Base-by-base conservation (phyloP, 2,329 filamentous ascomycete genomes). In the Fusarium domesticum region DNA sequence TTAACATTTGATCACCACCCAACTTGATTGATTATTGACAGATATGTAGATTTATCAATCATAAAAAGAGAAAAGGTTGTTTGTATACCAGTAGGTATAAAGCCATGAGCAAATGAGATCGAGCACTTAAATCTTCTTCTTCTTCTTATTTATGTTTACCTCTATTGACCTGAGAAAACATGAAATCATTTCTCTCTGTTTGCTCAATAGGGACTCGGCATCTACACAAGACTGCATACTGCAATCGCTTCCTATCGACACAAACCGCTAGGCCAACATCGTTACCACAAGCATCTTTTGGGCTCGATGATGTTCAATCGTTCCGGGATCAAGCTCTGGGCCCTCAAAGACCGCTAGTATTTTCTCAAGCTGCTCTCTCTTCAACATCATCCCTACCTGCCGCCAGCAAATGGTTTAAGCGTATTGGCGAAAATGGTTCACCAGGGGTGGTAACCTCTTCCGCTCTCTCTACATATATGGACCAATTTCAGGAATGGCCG, bases 321-420 rank as follows among this genome's bases (percentile, higher is more conserved):
- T 87, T 87, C 58, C 74, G 71, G 18, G 53, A 70, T n/a, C 52
- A 65, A 28, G 81, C 74, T 28, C 82, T 85, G 57, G 50, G 59
- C 2, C 69, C 75, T 1, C 72, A 77, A 36, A 65, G 61, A 15
- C 84, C 84, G 4, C 48, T 60, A 2, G 63, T 73, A 8, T 62
- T 83, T 15, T 66, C 81, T 6, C 72, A 71, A n/a, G 62, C 65
- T 23, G 59, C 61, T 6, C 57, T 61, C 3, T 76, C 76, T 37
- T 50, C 61, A 3, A 44, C 55, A 1, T 18, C 38, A 10, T 33
- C 53, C 18, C 59, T 84, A 1, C 79, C 81, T 1, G 81, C 81
- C 2, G 64, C 73, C 16, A 58, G 57, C 4, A 78, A 76, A 51
- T 87, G 85, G 85, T 87, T 88, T 56, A 45, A 46, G 23, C 35